Evolutionary conservation across 1,284 basidiomycete species (phyloP), one percentile per base, ranked within the genome.

Genomic region (Hortiboletus rubellus): DNA sequence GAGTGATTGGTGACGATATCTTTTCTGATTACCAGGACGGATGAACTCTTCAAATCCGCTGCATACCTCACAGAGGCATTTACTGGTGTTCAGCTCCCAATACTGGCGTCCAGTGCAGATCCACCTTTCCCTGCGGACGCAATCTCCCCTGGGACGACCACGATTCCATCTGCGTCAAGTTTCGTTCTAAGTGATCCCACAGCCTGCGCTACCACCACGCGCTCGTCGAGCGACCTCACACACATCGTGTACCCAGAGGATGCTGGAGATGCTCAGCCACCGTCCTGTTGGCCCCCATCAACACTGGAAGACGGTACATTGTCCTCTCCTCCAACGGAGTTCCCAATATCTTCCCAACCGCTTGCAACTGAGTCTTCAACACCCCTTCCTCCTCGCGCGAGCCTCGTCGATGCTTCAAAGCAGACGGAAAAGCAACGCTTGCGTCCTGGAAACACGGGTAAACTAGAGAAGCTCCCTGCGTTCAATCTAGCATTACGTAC

Each of bases 31-130:
- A 42, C 50, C 54, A 89, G 88, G 63, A 80, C 85, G 17, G 89
- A 91, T 63, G 89, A 91, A 64, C 77, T 87, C 37, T 82, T 83
- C 74, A 90, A 89, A 71, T 79, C 86, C 0, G 82, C 88, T 3
- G 81, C 84, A 8, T 89, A 84, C 62, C 77, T 90, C 47, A 84
- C 86, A 0, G 85, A 89, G 62, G 82, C 86, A 17, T 84, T 73
- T 22, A 72, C 67, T 33, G 69, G 70, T 17, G 61, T 65, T 27
- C 68, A 63, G 27, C 56, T 68, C 6, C 66, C 66, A 77, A 59
- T 67, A 74, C 43, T 22, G 7, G 3, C 45, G 10, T 44, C 50
- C 14, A 65, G 38, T 48, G 11, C 57, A 74, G 34, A 73, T 66
- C 2, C 66, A 66, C 22, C 51, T 57, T 34, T 69, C 68, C 41